Conservation (phyloP, 2,329 filamentous ascomycete genomes). For the Exophiala aquamarina region DNA sequence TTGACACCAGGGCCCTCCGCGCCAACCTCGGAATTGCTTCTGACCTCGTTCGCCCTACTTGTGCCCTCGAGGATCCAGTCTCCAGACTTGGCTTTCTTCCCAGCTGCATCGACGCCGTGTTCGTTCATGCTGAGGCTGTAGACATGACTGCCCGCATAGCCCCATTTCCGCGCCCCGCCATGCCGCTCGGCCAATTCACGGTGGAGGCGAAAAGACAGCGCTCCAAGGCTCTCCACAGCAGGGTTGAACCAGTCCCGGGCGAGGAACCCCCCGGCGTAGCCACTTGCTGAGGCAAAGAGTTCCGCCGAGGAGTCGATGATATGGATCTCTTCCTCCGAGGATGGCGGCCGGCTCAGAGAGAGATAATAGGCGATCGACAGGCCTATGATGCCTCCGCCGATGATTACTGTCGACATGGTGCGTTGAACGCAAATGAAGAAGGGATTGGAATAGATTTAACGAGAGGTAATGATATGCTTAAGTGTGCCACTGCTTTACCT, state of each 20-base stretch:
- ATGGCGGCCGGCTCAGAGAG: conserved; percentile 42
- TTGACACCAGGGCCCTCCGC: not conserved
- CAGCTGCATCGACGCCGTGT: conserved; percentile 31
- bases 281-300: conserved; percentile 72
- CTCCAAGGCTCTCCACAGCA: conserved; percentile 58
- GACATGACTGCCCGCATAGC: conserved; percentile 59
- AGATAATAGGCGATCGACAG: conserved; percentile 72
- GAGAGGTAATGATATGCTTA: no score
- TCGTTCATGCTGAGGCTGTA: conserved; percentile 52
- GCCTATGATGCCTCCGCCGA: conserved; percentile 71
- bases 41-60: conserved; percentile 58
- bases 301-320: conserved; percentile 58
- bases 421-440: no score
- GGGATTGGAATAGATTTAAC: no score
- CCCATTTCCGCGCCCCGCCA: conserved; percentile 59
- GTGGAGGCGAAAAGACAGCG: conserved; percentile 70
- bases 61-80: conserved; percentile 68
- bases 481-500: no score
- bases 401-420: conserved; percentile 60
- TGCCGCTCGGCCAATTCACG: conserved; percentile 60
- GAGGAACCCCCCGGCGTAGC: conserved; percentile 72
- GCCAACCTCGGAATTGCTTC: conserved; percentile 26
- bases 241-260: conserved; percentile 71
- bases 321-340: conserved; percentile 52
- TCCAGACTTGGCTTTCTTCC: conserved; percentile 49